These are phyloP conservation scores for Ceratobasidium sp. DNA, from an alignment of 1,284 basidiomycete genomes.

Conservation along the genomic window DNA sequence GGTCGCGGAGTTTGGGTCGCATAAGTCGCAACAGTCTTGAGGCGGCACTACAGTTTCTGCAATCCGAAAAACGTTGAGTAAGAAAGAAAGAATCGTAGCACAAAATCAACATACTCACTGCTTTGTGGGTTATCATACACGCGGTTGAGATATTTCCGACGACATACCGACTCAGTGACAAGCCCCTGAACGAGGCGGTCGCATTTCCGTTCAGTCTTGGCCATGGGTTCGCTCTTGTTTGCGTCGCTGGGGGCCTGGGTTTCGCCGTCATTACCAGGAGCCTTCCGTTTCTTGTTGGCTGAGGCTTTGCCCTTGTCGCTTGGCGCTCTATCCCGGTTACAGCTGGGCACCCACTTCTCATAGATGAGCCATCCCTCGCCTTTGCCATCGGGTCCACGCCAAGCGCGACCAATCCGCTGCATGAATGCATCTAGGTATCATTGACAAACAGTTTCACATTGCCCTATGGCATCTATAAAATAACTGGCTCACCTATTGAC, in stretches of 20 bases:
- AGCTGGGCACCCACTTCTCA: not conserved
- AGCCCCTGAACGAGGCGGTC: not conserved
- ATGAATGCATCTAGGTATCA: slow-evolving; percentile 1
- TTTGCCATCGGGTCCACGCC: not conserved
- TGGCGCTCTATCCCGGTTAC: not conserved
- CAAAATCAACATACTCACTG: not conserved
- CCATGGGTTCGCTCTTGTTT: too few relatives aligned
- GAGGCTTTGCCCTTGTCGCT: not conserved
- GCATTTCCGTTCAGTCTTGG: not conserved
- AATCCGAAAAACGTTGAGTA: not conserved
- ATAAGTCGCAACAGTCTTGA: slow-evolving; percentile 4
- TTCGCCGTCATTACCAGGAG: not conserved
- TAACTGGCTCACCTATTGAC: slow-evolving; percentile 3
- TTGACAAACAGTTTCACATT: not conserved
- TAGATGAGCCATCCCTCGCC: slow-evolving; percentile 15
- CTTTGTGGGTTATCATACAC: not conserved
- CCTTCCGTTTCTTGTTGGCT: not conserved
- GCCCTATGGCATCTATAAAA: not conserved
- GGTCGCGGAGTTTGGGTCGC: not conserved
- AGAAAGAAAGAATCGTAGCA: not conserved
- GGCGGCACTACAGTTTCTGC: slow-evolving; percentile 15
- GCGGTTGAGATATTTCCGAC: not conserved
- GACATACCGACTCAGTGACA: not conserved
- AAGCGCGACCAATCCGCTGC: slow-evolving; percentile 11
- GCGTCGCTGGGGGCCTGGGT: too few relatives aligned